Conservation (phyloP, 1,284 basidiomycete species). For the Omphalotus olearius region DNA sequence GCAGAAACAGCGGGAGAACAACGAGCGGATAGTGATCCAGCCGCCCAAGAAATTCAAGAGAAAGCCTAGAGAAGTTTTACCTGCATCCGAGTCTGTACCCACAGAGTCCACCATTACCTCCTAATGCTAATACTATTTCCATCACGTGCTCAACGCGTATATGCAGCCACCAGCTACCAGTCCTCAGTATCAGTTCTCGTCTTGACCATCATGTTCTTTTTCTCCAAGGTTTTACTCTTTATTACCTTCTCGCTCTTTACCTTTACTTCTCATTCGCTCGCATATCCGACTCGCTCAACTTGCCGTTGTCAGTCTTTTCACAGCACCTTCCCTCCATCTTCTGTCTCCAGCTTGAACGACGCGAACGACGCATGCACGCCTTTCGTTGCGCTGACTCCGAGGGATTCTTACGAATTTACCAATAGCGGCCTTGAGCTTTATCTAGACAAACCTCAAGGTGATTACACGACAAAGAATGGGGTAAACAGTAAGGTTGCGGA, state of each 20-base stretch:
- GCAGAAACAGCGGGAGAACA: slow-evolving; percentile 34
- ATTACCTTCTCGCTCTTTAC: no score
- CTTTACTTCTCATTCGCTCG: neutral
- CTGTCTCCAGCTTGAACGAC: slow-evolving; percentile 14
- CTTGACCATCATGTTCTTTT: no score
- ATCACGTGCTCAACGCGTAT: no score
- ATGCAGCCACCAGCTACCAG: no score
- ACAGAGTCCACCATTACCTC: no score
- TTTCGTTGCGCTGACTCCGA: slow-evolving; percentile 31
- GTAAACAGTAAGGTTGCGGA: slow-evolving; percentile 33
- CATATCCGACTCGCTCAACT: neutral
- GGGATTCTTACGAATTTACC: slow-evolving; percentile 25
- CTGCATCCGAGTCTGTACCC: no score
- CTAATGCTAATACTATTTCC: no score
- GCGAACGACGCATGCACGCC: slow-evolving; percentile 15
- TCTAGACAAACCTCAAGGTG: slow-evolving; percentile 29
- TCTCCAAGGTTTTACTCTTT: no score
- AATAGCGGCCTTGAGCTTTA: slow-evolving; percentile 30
- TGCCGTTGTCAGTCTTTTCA: slow-evolving; percentile 20
- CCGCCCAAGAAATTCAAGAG: neutral
- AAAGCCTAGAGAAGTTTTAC: no score
- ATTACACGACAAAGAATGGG: slow-evolving; percentile 25
- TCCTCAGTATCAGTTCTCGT: no score
- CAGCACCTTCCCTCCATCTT: slow-evolving; percentile 21
- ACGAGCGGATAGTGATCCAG: slow-evolving; percentile 23